Percentiles rank a stretch among this genome's conserved stretches.
phyloP scores from a whole-genome alignment of 2,329 filamentous ascomycete species.

The Xenosphaeropsis pyriputrescens region DNA sequence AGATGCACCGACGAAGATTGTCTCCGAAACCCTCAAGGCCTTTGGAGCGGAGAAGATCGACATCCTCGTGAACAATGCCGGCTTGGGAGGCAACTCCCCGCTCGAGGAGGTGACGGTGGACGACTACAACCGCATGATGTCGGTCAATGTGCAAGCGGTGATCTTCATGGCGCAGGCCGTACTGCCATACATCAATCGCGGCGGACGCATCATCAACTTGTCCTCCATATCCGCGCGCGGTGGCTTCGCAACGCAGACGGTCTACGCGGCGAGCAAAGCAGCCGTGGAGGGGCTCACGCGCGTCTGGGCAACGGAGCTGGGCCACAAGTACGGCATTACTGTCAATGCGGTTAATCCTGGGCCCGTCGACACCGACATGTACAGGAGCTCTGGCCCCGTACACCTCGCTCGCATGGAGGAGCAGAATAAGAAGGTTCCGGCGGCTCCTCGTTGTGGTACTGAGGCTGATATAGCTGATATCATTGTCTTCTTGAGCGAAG shows the following conservation, averaged over 20 bases:
- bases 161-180: conserved; percentile 37
- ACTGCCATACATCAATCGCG: conserved; percentile 30
- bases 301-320: conserved; percentile 29
- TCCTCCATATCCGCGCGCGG: conserved; percentile 34
- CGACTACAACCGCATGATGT: conserved; percentile 37
- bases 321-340: conserved; percentile 5
- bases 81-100: conserved; percentile 3
- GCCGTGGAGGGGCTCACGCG: conserved; percentile 45
- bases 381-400: conserved; percentile 4
- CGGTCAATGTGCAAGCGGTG: conserved; percentile 39
- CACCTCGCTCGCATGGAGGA: conserved; percentile 2
- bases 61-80: conserved; percentile 16
- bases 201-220: conserved; percentile 41
- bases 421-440: conserved; percentile 3
- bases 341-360: conserved; percentile 7
- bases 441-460: not conserved
- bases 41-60: conserved; percentile 8
- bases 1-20: conserved; percentile 2
- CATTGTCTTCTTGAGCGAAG: conserved; percentile 4
- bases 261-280: conserved; percentile 43
- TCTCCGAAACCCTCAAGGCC: conserved; percentile 3
- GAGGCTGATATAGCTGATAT: not conserved
- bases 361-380: conserved; percentile 7
- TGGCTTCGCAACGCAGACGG: conserved; percentile 27
- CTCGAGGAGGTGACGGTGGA: conserved; percentile 27